A percentile compares a stretch with the other conserved stretches of the same genome.
These are phyloP conservation scores for Cercospora canescens DNA, from an alignment of 2,329 filamentous ascomycete genomes.

Conservation along the genomic window DNA sequence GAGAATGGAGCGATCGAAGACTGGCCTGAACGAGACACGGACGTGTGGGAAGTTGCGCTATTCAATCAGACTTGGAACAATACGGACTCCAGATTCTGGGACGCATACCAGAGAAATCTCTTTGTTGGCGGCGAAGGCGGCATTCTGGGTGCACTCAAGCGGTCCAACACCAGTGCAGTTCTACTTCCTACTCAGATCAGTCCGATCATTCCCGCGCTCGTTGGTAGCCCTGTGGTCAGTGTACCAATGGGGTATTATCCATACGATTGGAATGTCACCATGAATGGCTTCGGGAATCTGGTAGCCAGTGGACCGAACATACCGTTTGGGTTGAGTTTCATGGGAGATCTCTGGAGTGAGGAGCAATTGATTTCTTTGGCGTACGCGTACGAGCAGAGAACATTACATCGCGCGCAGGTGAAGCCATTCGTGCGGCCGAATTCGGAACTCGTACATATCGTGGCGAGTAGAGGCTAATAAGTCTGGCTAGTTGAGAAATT, in stretches of 20 bases:
- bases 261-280: constrained; percentile 46
- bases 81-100: constrained; percentile 58
- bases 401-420: constrained; percentile 48
- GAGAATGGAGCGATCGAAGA: constrained; percentile 50
- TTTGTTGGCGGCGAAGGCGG: constrained; percentile 60
- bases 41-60: constrained; percentile 56
- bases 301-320: constrained; percentile 56
- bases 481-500: not conserved
- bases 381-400: constrained; percentile 68
- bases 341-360: constrained; percentile 63
- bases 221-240: constrained; percentile 62
- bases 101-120: constrained; percentile 54
- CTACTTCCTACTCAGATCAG: constrained; percentile 58
- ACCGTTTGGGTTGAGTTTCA: constrained; percentile 63
- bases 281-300: constrained; percentile 52
- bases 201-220: constrained; percentile 52
- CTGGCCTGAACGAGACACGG: constrained; percentile 63
- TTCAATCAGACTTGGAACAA: constrained; percentile 54
- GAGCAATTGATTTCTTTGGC: constrained; percentile 63
- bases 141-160: constrained; percentile 59
- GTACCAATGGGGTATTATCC: constrained; percentile 63
- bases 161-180: constrained; percentile 61
- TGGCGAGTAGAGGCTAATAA: constrained; percentile 23
- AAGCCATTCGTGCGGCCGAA: constrained; percentile 52
- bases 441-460: constrained; percentile 49